Evolutionary conservation across 306 rosid genomes (phyloP).

Genomic region (Fragaria nilgerrensis): DNA sequence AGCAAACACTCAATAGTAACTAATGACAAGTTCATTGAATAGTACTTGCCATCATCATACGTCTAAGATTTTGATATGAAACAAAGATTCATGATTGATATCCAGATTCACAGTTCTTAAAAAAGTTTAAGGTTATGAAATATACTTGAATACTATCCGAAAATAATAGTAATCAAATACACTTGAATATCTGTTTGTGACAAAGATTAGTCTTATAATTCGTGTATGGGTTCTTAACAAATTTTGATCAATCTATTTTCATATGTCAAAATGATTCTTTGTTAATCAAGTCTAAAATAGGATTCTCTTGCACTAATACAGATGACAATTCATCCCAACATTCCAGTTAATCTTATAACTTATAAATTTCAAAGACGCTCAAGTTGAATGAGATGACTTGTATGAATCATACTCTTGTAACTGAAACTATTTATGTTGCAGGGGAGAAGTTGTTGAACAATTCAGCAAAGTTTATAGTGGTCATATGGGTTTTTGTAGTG

Average conservation of each 20-base stretch:
- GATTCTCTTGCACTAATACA: background rate
- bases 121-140: too few relatives aligned
- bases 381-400: too few relatives aligned
- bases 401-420: too few relatives aligned
- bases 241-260: background rate
- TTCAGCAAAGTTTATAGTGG: conserved; percentile 5
- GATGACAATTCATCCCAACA: background rate
- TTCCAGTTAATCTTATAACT: background rate
- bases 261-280: background rate
- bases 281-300: background rate
- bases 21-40: background rate
- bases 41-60: background rate
- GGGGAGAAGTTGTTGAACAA: conserved; percentile 13
- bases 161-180: too few relatives aligned
- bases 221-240: too few relatives aligned
- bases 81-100: too few relatives aligned
- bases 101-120: too few relatives aligned
- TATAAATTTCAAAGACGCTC: background rate
- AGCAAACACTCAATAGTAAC: too few relatives aligned
- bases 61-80: too few relatives aligned
- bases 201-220: too few relatives aligned
- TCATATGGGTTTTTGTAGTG: conserved; percentile 17
- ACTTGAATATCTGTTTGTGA: too few relatives aligned
- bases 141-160: too few relatives aligned
- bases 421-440: background rate